A percentile compares a stretch with the other conserved stretches of the same genome.
Conservation (phyloP, 257 asterid species). For the Henckelia pumila region DNA sequence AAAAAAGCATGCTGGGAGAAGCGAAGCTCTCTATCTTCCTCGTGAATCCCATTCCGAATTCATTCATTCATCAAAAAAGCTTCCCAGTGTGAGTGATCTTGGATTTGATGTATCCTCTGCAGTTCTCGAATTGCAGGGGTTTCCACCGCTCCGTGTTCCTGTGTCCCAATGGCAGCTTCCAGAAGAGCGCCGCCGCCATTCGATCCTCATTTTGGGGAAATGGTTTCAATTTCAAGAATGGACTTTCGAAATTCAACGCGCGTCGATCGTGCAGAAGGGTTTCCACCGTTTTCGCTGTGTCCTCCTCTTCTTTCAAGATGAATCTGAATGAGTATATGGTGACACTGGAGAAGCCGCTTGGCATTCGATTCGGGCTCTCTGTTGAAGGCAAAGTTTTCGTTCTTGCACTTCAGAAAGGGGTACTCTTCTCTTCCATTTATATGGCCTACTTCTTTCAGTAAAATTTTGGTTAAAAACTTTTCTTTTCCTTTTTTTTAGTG, state of each 20-base stretch:
- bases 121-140: constrained; percentile 43
- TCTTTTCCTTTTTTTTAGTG: no score
- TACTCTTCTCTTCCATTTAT: constrained; percentile 20
- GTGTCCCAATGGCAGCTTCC: constrained; percentile 21
- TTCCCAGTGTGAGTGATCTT: constrained; percentile 22
- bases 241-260: constrained; percentile 25
- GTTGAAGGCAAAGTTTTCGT: constrained; percentile 80
- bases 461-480: no score
- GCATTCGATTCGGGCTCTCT: constrained; percentile 83
- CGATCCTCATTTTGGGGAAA: constrained; percentile 49
- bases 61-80: constrained; percentile 24
- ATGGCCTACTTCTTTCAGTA: background rate
- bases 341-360: constrained; percentile 83
- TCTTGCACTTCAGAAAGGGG: constrained; percentile 94
- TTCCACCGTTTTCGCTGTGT: constrained; percentile 40
- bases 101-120: constrained; percentile 54
- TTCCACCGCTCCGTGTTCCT: constrained; percentile 24
- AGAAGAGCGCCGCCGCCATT: constrained; percentile 18
- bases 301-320: constrained; percentile 56
- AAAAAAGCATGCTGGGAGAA: constrained; percentile 21
- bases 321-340: constrained; percentile 87
- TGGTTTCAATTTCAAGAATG: constrained; percentile 31
- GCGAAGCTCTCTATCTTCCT: constrained; percentile 38
- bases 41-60: constrained; percentile 34
- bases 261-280: constrained; percentile 18